Conservation (phyloP, 192 early-diverging fungal genomes). For the Podila minutissima region DNA sequence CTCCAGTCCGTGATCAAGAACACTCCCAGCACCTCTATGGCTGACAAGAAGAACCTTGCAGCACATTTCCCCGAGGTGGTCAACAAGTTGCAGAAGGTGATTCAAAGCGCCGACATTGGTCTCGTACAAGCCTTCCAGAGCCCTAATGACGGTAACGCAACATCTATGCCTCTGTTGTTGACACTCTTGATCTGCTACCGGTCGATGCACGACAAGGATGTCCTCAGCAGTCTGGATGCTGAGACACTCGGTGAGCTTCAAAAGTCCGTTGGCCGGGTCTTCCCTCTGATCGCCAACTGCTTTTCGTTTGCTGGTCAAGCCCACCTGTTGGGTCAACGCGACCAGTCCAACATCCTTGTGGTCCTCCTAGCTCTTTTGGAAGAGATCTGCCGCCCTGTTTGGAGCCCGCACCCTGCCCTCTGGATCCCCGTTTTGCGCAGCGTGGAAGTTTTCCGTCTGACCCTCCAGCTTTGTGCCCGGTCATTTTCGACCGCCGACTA, state of each 20-base stretch:
- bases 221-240: slow-evolving; percentile 21
- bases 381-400: slow-evolving; percentile 48
- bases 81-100: slow-evolving; percentile 28
- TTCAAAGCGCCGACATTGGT: slow-evolving; percentile 29
- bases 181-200: slow-evolving; percentile 41
- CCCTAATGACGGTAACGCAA: slow-evolving; percentile 11
- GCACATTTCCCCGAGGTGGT: slow-evolving; percentile 37
- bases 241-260: slow-evolving; percentile 9
- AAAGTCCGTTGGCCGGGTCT: slow-evolving; percentile 21
- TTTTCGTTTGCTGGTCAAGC: slow-evolving; percentile 20
- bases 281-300: slow-evolving; percentile 25
- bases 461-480: slow-evolving; percentile 40
- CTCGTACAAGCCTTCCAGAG: slow-evolving; percentile 29
- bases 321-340: slow-evolving; percentile 35
- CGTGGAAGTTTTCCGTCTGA: slow-evolving; percentile 45
- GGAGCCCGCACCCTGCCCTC: slow-evolving; percentile 38
- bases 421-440: slow-evolving; percentile 51
- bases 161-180: slow-evolving; percentile 21
- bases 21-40: slow-evolving; percentile 13
- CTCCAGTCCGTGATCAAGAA: slow-evolving; percentile 41
- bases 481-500: slow-evolving; percentile 46
- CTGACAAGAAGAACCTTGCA: slow-evolving; percentile 48
- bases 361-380: slow-evolving; percentile 53
- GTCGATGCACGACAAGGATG: slow-evolving; percentile 41
- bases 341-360: slow-evolving; percentile 51